These are phyloP conservation scores for Trichoderma gracile DNA, from an alignment of 2,329 filamentous ascomycete genomes.

Conservation along the genomic window DNA sequence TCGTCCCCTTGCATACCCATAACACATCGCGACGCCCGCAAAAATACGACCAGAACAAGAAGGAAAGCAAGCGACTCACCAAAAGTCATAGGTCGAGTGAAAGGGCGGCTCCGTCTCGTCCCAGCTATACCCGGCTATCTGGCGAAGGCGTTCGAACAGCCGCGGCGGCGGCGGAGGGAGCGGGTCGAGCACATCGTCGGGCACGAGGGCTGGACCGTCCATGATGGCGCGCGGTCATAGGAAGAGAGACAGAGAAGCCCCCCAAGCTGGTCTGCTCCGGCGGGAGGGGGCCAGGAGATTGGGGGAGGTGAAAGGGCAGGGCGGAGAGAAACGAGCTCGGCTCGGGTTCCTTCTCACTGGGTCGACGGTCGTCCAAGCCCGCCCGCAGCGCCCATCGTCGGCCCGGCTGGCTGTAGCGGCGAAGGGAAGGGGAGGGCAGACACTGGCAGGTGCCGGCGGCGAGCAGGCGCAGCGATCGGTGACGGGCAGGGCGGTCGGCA, in stretches of 20 bases:
- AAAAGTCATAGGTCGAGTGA: slow-evolving; percentile 82
- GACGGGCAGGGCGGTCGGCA: slow-evolving; percentile 13
- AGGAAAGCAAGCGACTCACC: slow-evolving; percentile 50
- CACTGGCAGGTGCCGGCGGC: background rate
- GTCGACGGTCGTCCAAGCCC: slow-evolving; percentile 31
- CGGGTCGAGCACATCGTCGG: slow-evolving; percentile 60
- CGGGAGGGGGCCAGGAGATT: background rate
- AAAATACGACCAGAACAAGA: background rate
- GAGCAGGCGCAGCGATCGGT: slow-evolving; percentile 15
- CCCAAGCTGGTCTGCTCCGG: slow-evolving; percentile 22
- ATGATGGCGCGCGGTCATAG: slow-evolving; percentile 43
- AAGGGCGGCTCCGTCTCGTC: slow-evolving; percentile 62
- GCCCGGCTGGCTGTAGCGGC: slow-evolving; percentile 29
- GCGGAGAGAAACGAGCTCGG: background rate
- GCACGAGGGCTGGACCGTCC: slow-evolving; percentile 52
- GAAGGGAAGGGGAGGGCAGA: background rate
- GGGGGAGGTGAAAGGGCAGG: background rate
- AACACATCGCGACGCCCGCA: background rate
- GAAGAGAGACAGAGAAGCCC: slow-evolving; percentile 15
- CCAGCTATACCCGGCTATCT: slow-evolving; percentile 75
- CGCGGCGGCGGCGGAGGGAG: slow-evolving; percentile 65
- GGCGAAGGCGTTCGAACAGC: slow-evolving; percentile 70
- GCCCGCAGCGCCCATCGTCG: slow-evolving; percentile 39
- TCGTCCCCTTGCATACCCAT: background rate
- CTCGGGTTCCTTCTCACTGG: slow-evolving; percentile 28